Evolutionary conservation across 768 basidiomycete genomes (phyloP).

Genomic region (Lentinula aciculospora): DNA sequence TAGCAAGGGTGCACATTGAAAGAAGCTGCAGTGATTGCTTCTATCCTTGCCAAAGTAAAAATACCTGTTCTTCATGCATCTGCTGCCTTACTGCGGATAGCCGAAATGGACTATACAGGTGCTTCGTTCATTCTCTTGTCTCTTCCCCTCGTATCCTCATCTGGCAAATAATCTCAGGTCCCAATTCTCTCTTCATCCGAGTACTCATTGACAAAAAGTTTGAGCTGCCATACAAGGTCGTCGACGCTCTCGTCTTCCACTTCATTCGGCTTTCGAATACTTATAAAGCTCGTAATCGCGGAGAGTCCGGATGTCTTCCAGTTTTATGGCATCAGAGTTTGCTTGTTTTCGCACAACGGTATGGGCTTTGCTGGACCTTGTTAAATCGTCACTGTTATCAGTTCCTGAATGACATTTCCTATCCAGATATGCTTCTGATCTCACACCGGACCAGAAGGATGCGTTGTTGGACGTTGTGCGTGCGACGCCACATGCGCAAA

Average conservation of each 20-base stretch:
- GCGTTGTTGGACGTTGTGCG: slow-evolving; percentile 92
- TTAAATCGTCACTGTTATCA: neutral
- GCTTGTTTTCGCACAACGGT: slow-evolving; percentile 92
- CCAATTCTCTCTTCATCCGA: slow-evolving; percentile 95
- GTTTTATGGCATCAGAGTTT: slow-evolving; percentile 98
- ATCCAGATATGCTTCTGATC: slow-evolving; percentile 81
- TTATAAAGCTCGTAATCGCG: slow-evolving; percentile 66
- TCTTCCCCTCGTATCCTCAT: neutral
- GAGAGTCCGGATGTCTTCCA: slow-evolving; percentile 79
- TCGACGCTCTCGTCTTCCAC: slow-evolving; percentile 96
- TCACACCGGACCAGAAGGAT: slow-evolving; percentile 97
- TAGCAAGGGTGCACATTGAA: slow-evolving; percentile 82
- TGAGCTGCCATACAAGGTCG: slow-evolving; percentile 94
- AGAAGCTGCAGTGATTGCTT: slow-evolving; percentile 92
- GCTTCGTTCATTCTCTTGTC: slow-evolving; percentile 6
- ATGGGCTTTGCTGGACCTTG: no score
- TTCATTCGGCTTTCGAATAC: slow-evolving; percentile 94
- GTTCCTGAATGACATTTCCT: neutral
- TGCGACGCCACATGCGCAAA: slow-evolving; percentile 80
- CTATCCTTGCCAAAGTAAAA: slow-evolving; percentile 84
- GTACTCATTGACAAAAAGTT: slow-evolving; percentile 97
- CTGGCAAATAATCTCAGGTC: slow-evolving; percentile 39
- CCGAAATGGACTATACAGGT: slow-evolving; percentile 97
- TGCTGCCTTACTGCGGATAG: slow-evolving; percentile 87
- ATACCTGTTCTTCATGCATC: slow-evolving; percentile 97